Percentiles rank a stretch among this genome's conserved stretches.
phyloP scores from a whole-genome alignment of 257 asterid species.

The Fraxinus americana region DNA sequence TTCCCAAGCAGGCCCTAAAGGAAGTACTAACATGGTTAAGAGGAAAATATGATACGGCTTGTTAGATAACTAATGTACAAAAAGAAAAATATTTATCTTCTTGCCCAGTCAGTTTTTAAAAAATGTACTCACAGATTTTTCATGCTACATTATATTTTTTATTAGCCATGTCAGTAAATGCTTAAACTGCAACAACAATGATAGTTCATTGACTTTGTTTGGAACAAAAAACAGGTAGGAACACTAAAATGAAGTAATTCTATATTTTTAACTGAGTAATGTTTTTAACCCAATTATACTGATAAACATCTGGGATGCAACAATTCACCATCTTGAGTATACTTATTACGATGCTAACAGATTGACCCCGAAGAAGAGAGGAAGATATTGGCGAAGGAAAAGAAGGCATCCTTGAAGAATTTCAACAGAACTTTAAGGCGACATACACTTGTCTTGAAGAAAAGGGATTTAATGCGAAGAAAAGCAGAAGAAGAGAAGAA shows the following conservation, averaged over 20 bases:
- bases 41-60: background rate
- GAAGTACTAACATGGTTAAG: background rate
- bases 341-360: background rate
- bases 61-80: background rate
- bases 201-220: too few relatives aligned
- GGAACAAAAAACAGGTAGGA: too few relatives aligned
- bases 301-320: background rate
- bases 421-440: conserved; percentile 71
- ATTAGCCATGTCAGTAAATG: too few relatives aligned
- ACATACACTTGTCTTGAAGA: conserved; percentile 75
- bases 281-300: too few relatives aligned
- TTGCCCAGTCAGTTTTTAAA: too few relatives aligned
- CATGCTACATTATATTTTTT: too few relatives aligned
- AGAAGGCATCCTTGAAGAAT: conserved; percentile 69
- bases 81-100: too few relatives aligned
- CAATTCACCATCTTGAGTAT: background rate
- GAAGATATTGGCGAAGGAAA: conserved; percentile 78
- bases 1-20: background rate
- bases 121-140: too few relatives aligned
- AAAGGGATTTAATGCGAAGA: conserved; percentile 72
- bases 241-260: too few relatives aligned
- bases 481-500: conserved; percentile 71
- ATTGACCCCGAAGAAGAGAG: conserved; percentile 90
- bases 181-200: too few relatives aligned
- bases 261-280: too few relatives aligned